phyloP scores from a whole-genome alignment of 176 grass and related monocot genomes.

The Triticum turgidum region DNA sequence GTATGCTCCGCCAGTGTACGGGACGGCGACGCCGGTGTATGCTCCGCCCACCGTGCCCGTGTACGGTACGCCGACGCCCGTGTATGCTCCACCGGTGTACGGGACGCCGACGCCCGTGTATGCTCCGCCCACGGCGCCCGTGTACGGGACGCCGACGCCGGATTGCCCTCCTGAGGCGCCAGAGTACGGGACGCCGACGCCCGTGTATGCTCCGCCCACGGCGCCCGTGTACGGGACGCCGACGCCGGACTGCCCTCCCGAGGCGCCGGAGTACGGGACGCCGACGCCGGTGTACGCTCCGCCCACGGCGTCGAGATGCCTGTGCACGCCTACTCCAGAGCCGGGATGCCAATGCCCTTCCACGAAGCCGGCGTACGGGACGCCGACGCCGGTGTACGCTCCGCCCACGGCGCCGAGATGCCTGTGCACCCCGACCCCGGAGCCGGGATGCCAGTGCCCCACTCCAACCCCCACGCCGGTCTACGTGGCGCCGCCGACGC shows the following conservation, averaged over 20 bases:
- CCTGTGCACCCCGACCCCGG: background rate
- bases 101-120: background rate
- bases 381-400: background rate
- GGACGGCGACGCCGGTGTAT: background rate
- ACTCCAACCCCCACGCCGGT: background rate
- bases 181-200: background rate
- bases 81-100: background rate
- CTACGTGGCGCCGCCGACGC: background rate
- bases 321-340: background rate
- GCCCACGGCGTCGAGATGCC: background rate
- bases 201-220: background rate
- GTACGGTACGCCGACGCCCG: background rate
- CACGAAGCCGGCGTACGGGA: background rate
- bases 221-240: background rate
- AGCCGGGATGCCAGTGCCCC: background rate
- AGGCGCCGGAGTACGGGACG: background rate
- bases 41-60: background rate
- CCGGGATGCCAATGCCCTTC: background rate
- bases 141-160: background rate
- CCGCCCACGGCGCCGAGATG: background rate
- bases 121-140: background rate
- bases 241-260: too few relatives aligned
- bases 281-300: background rate
- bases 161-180: background rate
- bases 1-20: background rate